These are phyloP conservation scores for Linum trigynum DNA, from an alignment of 345 rosid species.

Conservation along the genomic window DNA sequence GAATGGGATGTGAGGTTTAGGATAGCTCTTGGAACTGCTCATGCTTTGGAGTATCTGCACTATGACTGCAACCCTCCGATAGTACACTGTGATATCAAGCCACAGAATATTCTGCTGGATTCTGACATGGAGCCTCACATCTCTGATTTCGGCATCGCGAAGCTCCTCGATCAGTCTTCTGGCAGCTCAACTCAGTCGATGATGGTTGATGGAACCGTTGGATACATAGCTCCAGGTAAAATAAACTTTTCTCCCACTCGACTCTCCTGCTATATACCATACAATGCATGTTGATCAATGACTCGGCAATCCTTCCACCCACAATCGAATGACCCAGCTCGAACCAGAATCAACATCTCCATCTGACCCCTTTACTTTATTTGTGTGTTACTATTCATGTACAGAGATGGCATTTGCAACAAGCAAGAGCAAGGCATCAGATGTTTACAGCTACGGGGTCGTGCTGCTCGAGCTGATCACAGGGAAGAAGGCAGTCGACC, in stretches of 20 bases:
- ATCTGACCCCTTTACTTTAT: not conserved
- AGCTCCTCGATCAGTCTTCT: conserved; percentile 46
- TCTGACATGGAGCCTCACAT: conserved; percentile 65
- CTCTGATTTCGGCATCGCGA: conserved; percentile 76
- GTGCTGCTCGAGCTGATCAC: conserved; percentile 55
- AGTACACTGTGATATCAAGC: conserved; percentile 75
- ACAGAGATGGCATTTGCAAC: conserved; percentile 57
- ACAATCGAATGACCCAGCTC: too few species aligned
- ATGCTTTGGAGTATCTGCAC: conserved; percentile 79
- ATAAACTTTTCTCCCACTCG: not conserved
- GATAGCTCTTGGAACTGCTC: conserved; percentile 58
- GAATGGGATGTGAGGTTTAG: conserved; percentile 53
- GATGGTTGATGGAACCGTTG: conserved; percentile 52
- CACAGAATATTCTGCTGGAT: conserved; percentile 67
- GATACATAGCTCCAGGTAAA: conserved; percentile 79
- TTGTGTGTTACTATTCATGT: too few species aligned
- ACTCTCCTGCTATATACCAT: not conserved
- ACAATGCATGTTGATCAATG: too few species aligned
- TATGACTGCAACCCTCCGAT: conserved; percentile 62
- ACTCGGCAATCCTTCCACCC: too few species aligned
- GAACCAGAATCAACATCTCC: not conserved
- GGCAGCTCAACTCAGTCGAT: conserved; percentile 28
- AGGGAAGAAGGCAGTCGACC: conserved; percentile 42
- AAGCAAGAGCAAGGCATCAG: conserved; percentile 45
- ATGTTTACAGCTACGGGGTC: conserved; percentile 66